Percentiles rank a stretch among this genome's conserved stretches.
Conservation (phyloP, 371 early-diverging fungal species). For the Apophysomyces variabilis region DNA sequence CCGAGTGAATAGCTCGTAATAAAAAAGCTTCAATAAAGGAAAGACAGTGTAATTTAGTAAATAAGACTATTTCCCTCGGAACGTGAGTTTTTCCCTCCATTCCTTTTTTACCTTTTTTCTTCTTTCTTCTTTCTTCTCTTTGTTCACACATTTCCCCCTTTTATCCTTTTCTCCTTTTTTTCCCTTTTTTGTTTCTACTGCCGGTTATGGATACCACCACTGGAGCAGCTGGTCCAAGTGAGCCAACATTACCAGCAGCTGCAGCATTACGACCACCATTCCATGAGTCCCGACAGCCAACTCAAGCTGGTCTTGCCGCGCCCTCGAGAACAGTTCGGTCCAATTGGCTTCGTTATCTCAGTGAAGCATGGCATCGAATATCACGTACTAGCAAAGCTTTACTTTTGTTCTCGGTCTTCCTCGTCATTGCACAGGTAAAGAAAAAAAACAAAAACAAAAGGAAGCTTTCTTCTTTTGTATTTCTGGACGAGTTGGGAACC, state of each 20-base stretch:
- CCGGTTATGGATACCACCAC: neutral
- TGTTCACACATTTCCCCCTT: neutral
- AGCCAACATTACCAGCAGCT: neutral
- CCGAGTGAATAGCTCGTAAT: neutral
- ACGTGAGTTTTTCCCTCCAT: neutral
- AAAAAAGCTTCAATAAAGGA: neutral
- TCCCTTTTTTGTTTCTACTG: neutral
- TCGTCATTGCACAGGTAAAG: constrained; percentile 24
- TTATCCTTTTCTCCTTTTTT: neutral
- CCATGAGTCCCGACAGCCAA: neutral
- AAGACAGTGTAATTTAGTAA: neutral
- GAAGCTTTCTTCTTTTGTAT: too few relatives aligned
- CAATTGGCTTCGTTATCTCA: constrained; percentile 15
- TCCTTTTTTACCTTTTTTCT: neutral
- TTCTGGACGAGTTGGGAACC: too few relatives aligned
- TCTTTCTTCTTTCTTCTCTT: neutral
- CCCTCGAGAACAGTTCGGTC: constrained; percentile 18
- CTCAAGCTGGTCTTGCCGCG: constrained; percentile 10
- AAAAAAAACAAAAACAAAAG: too few relatives aligned
- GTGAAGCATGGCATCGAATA: constrained; percentile 25
- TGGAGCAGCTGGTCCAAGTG: constrained; percentile 1
- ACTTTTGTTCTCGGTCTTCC: constrained; percentile 4
- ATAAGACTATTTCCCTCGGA: neutral
- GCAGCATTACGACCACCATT: neutral
- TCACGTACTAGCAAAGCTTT: constrained; percentile 23